phyloP scores from a whole-genome alignment of 768 basidiomycete genomes.

The Paxillus ammoniavirescens region DNA sequence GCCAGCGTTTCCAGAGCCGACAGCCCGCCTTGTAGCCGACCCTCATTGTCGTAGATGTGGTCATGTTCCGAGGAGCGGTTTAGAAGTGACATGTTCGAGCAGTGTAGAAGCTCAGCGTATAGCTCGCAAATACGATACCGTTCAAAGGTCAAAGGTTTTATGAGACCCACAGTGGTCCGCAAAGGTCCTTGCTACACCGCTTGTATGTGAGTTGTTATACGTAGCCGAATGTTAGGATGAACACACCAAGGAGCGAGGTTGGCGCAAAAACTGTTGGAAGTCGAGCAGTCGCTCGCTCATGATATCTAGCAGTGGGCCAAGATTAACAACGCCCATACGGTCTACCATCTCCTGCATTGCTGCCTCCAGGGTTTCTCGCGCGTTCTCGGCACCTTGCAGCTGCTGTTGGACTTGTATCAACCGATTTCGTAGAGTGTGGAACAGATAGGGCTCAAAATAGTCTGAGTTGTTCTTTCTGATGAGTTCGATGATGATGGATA shows the following conservation, averaged over 20 bases:
- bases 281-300: conserved; percentile 66
- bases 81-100: conserved; percentile 95
- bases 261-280: conserved; percentile 66
- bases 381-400: conserved; percentile 51
- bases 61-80: conserved; percentile 74
- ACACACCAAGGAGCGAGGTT: conserved; percentile 78
- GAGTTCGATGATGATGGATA: conserved; percentile 87
- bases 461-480: conserved; percentile 98
- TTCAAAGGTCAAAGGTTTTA: conserved; percentile 87
- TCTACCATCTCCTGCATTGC: conserved; percentile 82
- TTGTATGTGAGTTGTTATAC: conserved; percentile 11
- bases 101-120: conserved; percentile 94
- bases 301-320: conserved; percentile 76
- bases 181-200: conserved; percentile 58
- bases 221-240: neutral
- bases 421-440: conserved; percentile 89
- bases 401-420: conserved; percentile 86
- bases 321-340: conserved; percentile 86
- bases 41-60: conserved; percentile 76
- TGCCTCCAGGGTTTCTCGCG: conserved; percentile 62
- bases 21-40: conserved; percentile 85
- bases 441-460: conserved; percentile 96
- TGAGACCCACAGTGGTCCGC: conserved; percentile 68
- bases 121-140: conserved; percentile 95
- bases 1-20: conserved; percentile 84